These are phyloP conservation scores for Platanthera zijinensis DNA, from an alignment of 106 monocot genomes.

Conservation along the genomic window DNA sequence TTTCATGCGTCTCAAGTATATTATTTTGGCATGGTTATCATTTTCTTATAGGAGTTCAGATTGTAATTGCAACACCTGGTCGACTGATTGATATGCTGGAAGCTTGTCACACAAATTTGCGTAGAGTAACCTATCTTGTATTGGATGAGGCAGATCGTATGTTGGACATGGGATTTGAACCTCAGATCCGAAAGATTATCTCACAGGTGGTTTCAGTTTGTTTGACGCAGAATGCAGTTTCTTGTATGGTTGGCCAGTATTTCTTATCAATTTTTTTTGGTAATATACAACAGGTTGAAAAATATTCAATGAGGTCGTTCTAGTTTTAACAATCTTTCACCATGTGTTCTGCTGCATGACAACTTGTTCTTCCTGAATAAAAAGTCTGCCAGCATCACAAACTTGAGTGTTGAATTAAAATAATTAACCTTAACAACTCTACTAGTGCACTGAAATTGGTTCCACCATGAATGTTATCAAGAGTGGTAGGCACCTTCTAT, in stretches of 20 bases:
- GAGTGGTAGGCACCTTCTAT: not conserved
- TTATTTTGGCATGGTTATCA: not conserved
- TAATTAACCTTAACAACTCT: not conserved
- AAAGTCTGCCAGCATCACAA: not conserved
- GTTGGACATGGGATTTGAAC: constrained; percentile 99
- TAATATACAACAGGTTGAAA: not conserved
- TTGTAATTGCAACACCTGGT: constrained; percentile 94
- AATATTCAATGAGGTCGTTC: not conserved
- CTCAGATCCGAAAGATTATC: constrained; percentile 86
- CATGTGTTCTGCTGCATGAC: constrained; percentile 4
- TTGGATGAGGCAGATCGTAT: constrained; percentile 98
- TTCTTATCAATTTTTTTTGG: not conserved
- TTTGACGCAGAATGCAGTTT: not conserved
- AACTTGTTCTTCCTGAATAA: not conserved
- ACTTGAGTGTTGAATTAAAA: not conserved
- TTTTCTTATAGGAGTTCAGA: constrained; percentile 74
- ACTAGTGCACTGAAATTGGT: not conserved
- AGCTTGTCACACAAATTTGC: constrained; percentile 78
- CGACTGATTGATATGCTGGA: constrained; percentile 96
- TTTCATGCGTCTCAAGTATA: not conserved
- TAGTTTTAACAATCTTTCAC: not conserved
- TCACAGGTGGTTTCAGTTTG: constrained; percentile 46
- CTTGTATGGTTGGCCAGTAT: not conserved
- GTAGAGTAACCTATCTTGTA: constrained; percentile 86
- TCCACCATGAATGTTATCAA: not conserved